Percentiles rank a stretch among this genome's conserved stretches.
Evolutionary conservation across 768 basidiomycete species (phyloP).

Genomic region (Tricholoma furcatifolium): DNA sequence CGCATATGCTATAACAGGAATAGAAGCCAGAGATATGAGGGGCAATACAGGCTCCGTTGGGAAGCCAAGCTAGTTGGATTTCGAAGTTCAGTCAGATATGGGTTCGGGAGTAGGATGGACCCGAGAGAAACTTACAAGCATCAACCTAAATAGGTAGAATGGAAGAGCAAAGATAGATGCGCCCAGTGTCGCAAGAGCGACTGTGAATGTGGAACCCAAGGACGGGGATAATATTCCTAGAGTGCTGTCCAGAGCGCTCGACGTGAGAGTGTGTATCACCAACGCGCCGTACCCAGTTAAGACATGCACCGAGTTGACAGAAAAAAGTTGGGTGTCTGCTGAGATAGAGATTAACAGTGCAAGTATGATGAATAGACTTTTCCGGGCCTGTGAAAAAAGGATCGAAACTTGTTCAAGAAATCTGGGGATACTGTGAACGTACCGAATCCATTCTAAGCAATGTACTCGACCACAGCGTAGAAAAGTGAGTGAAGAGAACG

Average conservation of each 20-base stretch:
- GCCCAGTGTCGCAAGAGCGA: conserved; percentile 57
- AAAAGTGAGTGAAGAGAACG: conserved; percentile 68
- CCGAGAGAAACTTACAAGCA: conserved; percentile 46
- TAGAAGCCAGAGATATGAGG: conserved; percentile 50
- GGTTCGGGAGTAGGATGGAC: neutral
- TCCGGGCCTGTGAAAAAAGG: conserved; percentile 41
- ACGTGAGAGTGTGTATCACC: conserved; percentile 54
- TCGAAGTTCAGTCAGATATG: neutral
- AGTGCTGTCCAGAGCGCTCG: conserved; percentile 64
- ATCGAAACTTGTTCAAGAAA: neutral
- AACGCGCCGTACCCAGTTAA: conserved; percentile 70
- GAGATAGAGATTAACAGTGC: conserved; percentile 57
- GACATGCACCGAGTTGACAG: conserved; percentile 39
- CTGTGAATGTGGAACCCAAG: conserved; percentile 54
- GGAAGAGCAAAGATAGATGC: conserved; percentile 63
- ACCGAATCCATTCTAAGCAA: conserved; percentile 50
- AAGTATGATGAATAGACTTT: conserved; percentile 41
- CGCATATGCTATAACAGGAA: conserved; percentile 64
- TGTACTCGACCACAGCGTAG: conserved; percentile 62
- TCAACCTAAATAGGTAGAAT: conserved; percentile 58
- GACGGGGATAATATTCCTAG: conserved; percentile 55
- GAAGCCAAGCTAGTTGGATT: conserved; percentile 40
- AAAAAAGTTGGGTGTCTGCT: conserved; percentile 49
- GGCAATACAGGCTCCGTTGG: conserved; percentile 54
- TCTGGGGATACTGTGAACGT: conserved; percentile 20